phyloP scores from a whole-genome alignment of 371 early-diverging fungal genomes.

The Mucor sp. region DNA sequence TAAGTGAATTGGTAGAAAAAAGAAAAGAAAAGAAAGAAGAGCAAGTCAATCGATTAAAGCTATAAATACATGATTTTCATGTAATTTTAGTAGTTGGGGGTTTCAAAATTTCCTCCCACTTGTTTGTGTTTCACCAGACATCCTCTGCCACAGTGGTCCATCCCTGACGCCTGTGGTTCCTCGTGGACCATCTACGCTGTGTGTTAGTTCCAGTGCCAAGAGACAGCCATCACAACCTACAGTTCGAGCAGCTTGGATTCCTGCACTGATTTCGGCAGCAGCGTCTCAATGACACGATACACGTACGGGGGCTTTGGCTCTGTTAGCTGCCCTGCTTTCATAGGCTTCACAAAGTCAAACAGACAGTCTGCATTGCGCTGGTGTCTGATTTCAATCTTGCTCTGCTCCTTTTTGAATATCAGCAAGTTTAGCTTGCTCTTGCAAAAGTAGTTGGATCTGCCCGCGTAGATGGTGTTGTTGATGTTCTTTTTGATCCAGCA shows the following conservation, averaged over 20 bases:
- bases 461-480: constrained; percentile 78
- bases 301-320: constrained; percentile 83
- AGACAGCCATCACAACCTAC: constrained; percentile 40
- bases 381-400: constrained; percentile 78
- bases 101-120: neutral
- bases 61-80: neutral
- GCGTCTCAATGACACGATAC: constrained; percentile 86
- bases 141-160: constrained; percentile 50
- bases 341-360: constrained; percentile 89
- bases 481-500: constrained; percentile 88
- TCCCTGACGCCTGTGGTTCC: constrained; percentile 44
- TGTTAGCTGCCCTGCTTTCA: constrained; percentile 51
- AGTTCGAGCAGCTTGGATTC: constrained; percentile 73
- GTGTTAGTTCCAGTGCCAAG: neutral
- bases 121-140: neutral
- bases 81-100: neutral
- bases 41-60: neutral
- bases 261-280: constrained; percentile 79
- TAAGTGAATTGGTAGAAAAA: neutral
- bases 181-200: constrained; percentile 51
- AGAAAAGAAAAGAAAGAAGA: neutral
- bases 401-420: constrained; percentile 85
- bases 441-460: constrained; percentile 71
- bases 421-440: constrained; percentile 85
- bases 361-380: constrained; percentile 93